Evolutionary conservation across 2,329 filamentous ascomycete genomes (phyloP), one percentile per base, ranked within the genome.

Genomic region (Trichophyton schoenleinii): DNA sequence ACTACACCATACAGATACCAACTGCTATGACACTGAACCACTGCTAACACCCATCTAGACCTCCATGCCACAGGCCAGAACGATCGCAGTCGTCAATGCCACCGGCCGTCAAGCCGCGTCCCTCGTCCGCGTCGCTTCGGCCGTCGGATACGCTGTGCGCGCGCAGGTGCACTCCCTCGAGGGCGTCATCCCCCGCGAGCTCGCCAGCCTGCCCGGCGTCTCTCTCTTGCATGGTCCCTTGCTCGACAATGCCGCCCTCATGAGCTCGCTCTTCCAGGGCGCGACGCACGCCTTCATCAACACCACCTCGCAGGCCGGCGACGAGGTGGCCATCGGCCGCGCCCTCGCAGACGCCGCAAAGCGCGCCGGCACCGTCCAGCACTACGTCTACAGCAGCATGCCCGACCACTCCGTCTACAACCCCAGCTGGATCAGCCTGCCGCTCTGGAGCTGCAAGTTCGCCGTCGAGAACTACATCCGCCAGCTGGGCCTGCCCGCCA

Each of bases 351-450:
- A 96, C 70, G 91, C 90, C 13, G 92, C 92, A 60, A 92, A 94
- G 73, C 85, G 82, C 68, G 88, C 87, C 44, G 86, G 88, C 58
- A 70, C 74, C 34, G 84, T 97, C 55, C 85, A 91, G 68, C 94
- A 97, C 75, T 96, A 91, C 74, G 83, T 99, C 71, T 99, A 96
- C 77, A 95, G 90, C 67, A 95, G 90, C 69, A 96, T 97, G 91
- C 92, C 94, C 3, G 91, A 97, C 69, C 91, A 97, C 73, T 87
- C 87, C 15, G 83, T 87, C 48, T 91, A 91, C 74, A 84, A 88
- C 64, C 77, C 84, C 31, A 73, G 74, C 60, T 96, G 91, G 89
- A 89, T 87, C 52, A 87, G 88, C 0, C 77, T 96, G 58, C 94
- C 94, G 0, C 81, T 96, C 60, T 99, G 94, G 92, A 86, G 88